Evolutionary conservation across 2,329 filamentous ascomycete genomes (phyloP), one percentile per base, ranked within the genome.

Genomic region (Teratosphaeriaceae sp.): DNA sequence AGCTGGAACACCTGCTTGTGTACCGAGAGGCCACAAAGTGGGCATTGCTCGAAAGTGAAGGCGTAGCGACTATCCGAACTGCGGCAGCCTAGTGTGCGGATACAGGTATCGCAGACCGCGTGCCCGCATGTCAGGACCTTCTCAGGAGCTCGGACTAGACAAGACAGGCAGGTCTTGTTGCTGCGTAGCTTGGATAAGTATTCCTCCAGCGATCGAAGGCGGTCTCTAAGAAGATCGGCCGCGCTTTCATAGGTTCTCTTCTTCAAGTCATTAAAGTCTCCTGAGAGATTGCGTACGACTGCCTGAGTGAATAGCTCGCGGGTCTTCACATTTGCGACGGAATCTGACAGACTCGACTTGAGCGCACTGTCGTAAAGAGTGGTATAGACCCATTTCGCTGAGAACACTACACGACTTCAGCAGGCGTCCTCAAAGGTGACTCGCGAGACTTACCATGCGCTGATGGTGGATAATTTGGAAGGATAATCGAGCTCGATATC

Each of bases 1-100:
- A 66, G 44, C 13, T 46, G 52, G 16, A 57, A 19, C 3, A 16
- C 33, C 11, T 35, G 6, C 20, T 5, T 4, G 31, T 35, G 5
- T 4, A 19, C 11, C 16, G 31, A 5, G 13, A 3, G 3, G 5
- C 20, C 13, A 13, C 31, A 35, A 5, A 21, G 4, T 3, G 20
- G 31, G n/a, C 31, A 35, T 4, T 4, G 3, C 13, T 35, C 20
- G 4, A 35, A 3, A 8, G 6, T 11, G 15, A 19, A 35, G 13
- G 7, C 13, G 16, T 35, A 16, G 5, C 20, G 16, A 19, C 20
- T 21, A 13, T 21, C 16, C 12, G 31, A 21, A 18, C 31, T n/a
- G 4, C 20, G 3, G 9, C 15, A 24, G 12, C 7, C 31, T 5
- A 35, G 20, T 5, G 16, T 19, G 4, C 16, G 16, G 4, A 21